Base-by-base conservation (phyloP, 805 yeast species). In the Starmerella gropengiesseri region DNA sequence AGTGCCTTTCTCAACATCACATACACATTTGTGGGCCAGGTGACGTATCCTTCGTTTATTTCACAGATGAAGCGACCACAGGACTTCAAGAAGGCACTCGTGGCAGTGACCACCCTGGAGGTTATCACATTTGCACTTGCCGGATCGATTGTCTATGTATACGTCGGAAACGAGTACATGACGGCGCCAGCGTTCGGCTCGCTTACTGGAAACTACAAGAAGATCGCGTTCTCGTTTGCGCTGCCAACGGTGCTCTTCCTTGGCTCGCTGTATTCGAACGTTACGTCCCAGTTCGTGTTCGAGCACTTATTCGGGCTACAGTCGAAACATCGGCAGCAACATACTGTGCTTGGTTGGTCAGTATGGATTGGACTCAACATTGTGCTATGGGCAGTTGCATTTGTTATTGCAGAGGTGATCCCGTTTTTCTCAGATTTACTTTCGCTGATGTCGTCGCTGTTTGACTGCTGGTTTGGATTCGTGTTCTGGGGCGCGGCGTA, bases 381-480 rank as follows among this genome's bases (percentile, higher is more conserved):
- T 9, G 43, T 50, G 1, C 61, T 70, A 18, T 75, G 80, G 80
- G 54, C 68, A 12, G 22, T 68, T 5, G 78, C 78, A 0, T 75
- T 73, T 47, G 58, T 74, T n/a, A 63, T 75, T 51, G 79, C 78
- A 1, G 78, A 75, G 55, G 79, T 72, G 23, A 74, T 75, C 51
- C 81, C 81, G n/a, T 74, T 75, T 56, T 75, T 75, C 58, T 66
- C 73, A 21, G 79, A 74, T 51, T 58, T 75, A 46, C 61, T 75
- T 26, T 67, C 77, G 3, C 60, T 75, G 51, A 74, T 75, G 78
- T 69, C 74, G 12, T 74, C 81, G 2, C 60, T 75, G 40, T 75
- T 75, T 52, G 80, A 75, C 56, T 74, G 79, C 55, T 75, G 78
- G 77, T 75, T 75, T 50, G 80, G 80, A 0, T 75, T 73, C 51